Evolutionary conservation across 2,329 filamentous ascomycete genomes (phyloP).

Genomic region (Tolypocladium endophyticum): DNA sequence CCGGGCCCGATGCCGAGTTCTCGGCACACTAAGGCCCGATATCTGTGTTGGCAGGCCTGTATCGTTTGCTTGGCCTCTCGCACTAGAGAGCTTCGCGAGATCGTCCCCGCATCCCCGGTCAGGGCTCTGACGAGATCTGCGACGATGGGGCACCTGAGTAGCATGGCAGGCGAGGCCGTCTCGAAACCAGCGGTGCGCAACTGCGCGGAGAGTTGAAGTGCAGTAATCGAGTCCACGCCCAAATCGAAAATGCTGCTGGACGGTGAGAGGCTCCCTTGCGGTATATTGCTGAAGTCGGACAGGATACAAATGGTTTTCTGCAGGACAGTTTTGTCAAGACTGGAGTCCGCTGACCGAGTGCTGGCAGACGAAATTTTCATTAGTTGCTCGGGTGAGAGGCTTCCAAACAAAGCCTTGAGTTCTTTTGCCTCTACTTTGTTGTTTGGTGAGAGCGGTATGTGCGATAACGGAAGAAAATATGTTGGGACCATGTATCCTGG

Average conservation of each 20-base stretch:
- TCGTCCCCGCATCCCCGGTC: background rate
- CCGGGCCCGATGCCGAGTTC: constrained; percentile 37
- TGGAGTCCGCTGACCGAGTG: constrained; percentile 11
- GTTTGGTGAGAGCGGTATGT: constrained; percentile 73
- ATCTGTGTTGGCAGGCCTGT: constrained; percentile 51
- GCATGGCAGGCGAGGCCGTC: constrained; percentile 49
- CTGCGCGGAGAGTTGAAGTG: constrained; percentile 55
- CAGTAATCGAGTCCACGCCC: constrained; percentile 81
- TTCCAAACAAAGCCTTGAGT: constrained; percentile 55
- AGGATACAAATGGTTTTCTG: constrained; percentile 42
- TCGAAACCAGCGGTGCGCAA: constrained; percentile 54
- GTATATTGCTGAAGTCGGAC: constrained; percentile 37
- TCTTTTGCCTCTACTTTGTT: constrained; percentile 77
- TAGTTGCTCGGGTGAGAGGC: constrained; percentile 48
- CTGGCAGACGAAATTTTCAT: constrained; percentile 38
- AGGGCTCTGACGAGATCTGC: constrained; percentile 33
- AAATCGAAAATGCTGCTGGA: constrained; percentile 70
- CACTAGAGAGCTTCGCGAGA: constrained; percentile 11
- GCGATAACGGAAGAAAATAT: constrained; percentile 61
- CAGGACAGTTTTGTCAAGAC: constrained; percentile 26
- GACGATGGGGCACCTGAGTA: constrained; percentile 54
- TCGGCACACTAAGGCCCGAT: constrained; percentile 41
- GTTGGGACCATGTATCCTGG: constrained; percentile 88
- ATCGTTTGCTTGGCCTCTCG: constrained; percentile 49
- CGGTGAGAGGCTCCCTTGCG: constrained; percentile 31